These are phyloP conservation scores for Populus hybrid DNA, from an alignment of 441 rosid species.

Conservation along the genomic window DNA sequence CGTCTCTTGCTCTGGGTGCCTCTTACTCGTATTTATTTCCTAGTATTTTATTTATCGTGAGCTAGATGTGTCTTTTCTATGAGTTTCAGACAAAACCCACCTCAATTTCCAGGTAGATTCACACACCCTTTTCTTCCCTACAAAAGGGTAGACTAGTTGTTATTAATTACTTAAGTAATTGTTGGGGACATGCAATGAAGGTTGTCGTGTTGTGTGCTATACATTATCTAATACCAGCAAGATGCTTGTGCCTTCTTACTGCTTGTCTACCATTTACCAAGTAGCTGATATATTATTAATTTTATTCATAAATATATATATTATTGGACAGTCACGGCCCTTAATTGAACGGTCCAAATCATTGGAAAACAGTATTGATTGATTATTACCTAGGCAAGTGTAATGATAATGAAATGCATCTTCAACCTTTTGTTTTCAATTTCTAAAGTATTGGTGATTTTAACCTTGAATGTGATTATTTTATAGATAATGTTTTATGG, in stretches of 20 bases:
- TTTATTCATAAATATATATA: too few relatives aligned
- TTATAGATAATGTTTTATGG: too few relatives aligned
- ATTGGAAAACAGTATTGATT: too few relatives aligned
- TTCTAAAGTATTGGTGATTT: background rate
- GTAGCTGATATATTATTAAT: background rate
- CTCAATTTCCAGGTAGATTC: constrained; percentile 67
- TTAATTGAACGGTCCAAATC: background rate
- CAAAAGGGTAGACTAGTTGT: constrained; percentile 27
- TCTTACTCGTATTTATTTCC: background rate
- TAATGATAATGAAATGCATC: background rate
- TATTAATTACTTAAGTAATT: constrained; percentile 19
- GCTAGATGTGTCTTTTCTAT: constrained; percentile 17
- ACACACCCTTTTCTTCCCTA: constrained; percentile 41
- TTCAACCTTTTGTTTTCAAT: background rate
- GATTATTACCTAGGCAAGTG: background rate
- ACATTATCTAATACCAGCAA: constrained; percentile 19
- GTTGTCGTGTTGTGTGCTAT: constrained; percentile 25
- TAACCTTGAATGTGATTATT: background rate
- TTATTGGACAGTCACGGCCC: background rate
- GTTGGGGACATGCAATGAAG: constrained; percentile 29
- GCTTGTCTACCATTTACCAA: background rate
- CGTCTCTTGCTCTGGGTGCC: constrained; percentile 11
- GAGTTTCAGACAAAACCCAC: too few relatives aligned
- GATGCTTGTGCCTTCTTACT: constrained; percentile 21
- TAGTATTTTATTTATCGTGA: constrained; percentile 7